Base-by-base conservation (phyloP, 2,329 filamentous ascomycete species). In the Trichophyton schoenleinii region DNA sequence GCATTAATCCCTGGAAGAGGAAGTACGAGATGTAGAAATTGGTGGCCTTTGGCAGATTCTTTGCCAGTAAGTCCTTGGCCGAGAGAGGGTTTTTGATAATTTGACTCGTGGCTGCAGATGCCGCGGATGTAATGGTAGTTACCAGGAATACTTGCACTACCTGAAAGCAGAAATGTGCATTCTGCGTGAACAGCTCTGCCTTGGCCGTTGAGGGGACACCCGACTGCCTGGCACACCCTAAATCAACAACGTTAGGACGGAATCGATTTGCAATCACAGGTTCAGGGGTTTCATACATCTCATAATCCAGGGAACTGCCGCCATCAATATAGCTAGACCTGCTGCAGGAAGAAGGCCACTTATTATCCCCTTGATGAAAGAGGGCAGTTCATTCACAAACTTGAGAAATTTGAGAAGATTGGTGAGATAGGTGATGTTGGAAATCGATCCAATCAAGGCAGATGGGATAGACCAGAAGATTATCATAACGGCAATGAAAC, bases 11-110 rank as follows among this genome's bases (percentile, higher is more conserved):
- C 72, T 97, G 91, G 0, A 99, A 85, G 25, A 97, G 83, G 68
- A 97, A 95, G 76, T 96, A 99, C 0, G 87, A 91, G 13, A 97
- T 87, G 73, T 96, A 99, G 70, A 96, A 95, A 73, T 95, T 97
- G 63, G 90, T 92, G 0, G 91, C 87, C 66, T 86, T 88, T 18
- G 94, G 94, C 2, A 99, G 77, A 65, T 89, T 87, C 46, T 81
- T 70, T 0, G 91, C 87, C 8, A 96, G 79, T 4, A 94, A 77
- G 9, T 76, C 77, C 0, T 89, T 85, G 3, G 83, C 81, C 0
- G 79, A 78, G 7, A 79, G 73, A 0, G 91, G 90, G 48, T 89
- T 71, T 0, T 86, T 65, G 25, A 85, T 77, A 58, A 95, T 86
- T 49, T 86, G 73, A 22, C 82, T 76, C 0, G 84, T 80, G 0